Base-by-base conservation (phyloP, 331 rosid species). In the Quercus phellos region DNA sequence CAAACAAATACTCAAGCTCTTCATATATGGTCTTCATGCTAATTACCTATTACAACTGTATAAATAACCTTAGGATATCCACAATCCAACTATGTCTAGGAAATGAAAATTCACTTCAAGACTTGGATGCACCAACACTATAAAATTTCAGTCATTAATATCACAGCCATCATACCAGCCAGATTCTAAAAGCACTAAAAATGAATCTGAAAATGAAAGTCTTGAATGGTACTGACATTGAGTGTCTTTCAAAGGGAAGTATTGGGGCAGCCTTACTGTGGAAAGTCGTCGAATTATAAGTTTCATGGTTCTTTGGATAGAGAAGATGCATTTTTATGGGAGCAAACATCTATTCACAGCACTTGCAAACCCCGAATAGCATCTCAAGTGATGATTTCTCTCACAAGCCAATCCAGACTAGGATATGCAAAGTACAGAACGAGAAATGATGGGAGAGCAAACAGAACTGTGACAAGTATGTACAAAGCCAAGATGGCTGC, bases 351-450 rank as follows among this genome's bases (percentile, higher is more conserved):
- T 51, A 80, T 63, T 77, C 86, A 77, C 55, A 72, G 64, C 73
- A 83, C 69, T 80, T 42, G 76, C 63, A 68, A 75, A 76, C 76
- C 78, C 24, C 73, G 61, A 64, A 24, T 55, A 68, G 34, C 74
- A 77, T 73, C 73, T 91, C 90, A 93, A 32, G 96, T 82, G 78
- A 94, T n/a, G 60, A 94, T 94, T 83, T 94, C 99, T 79, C 95
- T 86, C 81, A 94, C 91, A 80, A 94, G 96, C 99, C 99, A 94
- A 83, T 94, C 99, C 93, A 94, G 85, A 83, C 96, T 90, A 35
- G 99, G 98, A 84, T 94, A 94, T 77, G 99, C 90, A 70, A 94
- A 94, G 92, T 92, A 94, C 90, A 94, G 43, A 46, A 94, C 85
- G 76, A 92, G 97, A 83, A 94, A 92, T 2, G 99, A 92, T 0